These are phyloP conservation scores for Plantago coronopus DNA, from an alignment of 305 asterid genomes.

Conservation along the genomic window DNA sequence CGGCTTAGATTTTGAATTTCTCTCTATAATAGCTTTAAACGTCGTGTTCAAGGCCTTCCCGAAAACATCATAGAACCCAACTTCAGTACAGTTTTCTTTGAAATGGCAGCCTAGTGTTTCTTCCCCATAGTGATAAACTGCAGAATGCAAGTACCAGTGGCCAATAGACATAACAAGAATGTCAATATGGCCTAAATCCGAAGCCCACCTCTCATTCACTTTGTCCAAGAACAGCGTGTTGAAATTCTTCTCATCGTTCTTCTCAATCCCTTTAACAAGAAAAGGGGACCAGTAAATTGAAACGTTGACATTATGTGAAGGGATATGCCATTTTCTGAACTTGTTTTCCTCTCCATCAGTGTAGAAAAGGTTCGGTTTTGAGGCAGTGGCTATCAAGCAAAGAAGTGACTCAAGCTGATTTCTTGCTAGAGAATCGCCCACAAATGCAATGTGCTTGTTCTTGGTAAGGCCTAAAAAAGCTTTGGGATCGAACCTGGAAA, in stretches of 20 bases:
- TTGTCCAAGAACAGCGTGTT: slow-evolving; percentile 48
- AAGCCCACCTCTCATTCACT: slow-evolving; percentile 59
- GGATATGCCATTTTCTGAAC: slow-evolving; percentile 64
- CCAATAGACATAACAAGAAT: slow-evolving; percentile 55
- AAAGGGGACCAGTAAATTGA: slow-evolving; percentile 88
- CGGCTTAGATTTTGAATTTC: slow-evolving; percentile 15
- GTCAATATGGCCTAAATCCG: slow-evolving; percentile 42
- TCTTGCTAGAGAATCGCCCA: slow-evolving; percentile 82
- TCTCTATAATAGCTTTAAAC: slow-evolving; percentile 32
- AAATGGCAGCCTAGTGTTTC: slow-evolving; percentile 60
- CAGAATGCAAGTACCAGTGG: slow-evolving; percentile 67
- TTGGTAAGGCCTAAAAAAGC: slow-evolving; percentile 42
- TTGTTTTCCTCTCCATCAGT: slow-evolving; percentile 50
- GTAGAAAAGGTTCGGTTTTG: slow-evolving; percentile 47
- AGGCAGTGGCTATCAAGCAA: slow-evolving; percentile 49
- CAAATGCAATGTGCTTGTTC: slow-evolving; percentile 69
- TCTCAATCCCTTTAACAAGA: slow-evolving; percentile 65
- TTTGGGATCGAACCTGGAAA: slow-evolving; percentile 56
- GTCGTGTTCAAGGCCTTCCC: slow-evolving; percentile 50
- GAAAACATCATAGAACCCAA: slow-evolving; percentile 54
- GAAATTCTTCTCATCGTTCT: slow-evolving; percentile 27
- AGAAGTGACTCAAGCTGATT: slow-evolving; percentile 77
- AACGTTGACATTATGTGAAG: slow-evolving; percentile 37
- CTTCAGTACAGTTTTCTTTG: slow-evolving; percentile 42
- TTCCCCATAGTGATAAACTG: slow-evolving; percentile 35